phyloP scores from a whole-genome alignment of 2,329 filamentous ascomycete genomes.

The Hyphodiscus sp. region DNA sequence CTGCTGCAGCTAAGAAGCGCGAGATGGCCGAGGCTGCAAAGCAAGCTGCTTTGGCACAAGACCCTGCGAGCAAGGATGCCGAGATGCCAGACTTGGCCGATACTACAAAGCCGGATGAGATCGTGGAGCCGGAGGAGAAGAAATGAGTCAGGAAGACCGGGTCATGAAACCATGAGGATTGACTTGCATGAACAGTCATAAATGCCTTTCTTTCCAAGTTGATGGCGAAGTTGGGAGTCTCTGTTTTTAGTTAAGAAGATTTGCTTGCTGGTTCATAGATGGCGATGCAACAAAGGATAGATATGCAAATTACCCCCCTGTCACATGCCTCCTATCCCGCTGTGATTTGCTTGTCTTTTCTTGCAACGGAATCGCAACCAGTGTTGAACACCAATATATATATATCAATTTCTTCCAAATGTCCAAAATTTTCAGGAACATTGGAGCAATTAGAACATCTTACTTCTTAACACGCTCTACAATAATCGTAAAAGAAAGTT shows the following conservation, averaged over 20 bases:
- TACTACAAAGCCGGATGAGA: constrained; percentile 41
- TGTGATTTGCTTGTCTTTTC: too few species aligned
- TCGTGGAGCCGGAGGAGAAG: constrained; percentile 25
- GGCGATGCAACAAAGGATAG: constrained; percentile 15
- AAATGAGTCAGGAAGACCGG: constrained; percentile 13
- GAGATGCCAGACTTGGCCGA: constrained; percentile 61
- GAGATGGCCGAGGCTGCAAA: constrained; percentile 39
- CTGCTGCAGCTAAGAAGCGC: constrained; percentile 42
- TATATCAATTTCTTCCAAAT: too few species aligned
- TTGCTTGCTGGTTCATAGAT: constrained; percentile 15
- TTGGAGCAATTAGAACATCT: too few species aligned
- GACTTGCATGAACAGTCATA: constrained; percentile 4
- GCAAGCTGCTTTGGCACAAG: constrained; percentile 39
- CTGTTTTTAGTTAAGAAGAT: not conserved
- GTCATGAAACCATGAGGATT: constrained; percentile 21
- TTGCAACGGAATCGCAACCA: too few species aligned
- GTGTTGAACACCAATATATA: too few species aligned
- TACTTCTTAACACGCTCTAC: too few species aligned
- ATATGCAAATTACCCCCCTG: constrained; percentile 2
- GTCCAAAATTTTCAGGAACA: too few species aligned
- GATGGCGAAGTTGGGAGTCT: not conserved
- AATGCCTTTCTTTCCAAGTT: not conserved
- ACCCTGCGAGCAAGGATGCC: constrained; percentile 43
- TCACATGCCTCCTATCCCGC: too few species aligned
- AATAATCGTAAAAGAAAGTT: too few species aligned